Percentiles rank a stretch among this genome's conserved stretches.
phyloP scores from a whole-genome alignment of 1,284 basidiomycete species.

The Heterobasidion parviporum region DNA sequence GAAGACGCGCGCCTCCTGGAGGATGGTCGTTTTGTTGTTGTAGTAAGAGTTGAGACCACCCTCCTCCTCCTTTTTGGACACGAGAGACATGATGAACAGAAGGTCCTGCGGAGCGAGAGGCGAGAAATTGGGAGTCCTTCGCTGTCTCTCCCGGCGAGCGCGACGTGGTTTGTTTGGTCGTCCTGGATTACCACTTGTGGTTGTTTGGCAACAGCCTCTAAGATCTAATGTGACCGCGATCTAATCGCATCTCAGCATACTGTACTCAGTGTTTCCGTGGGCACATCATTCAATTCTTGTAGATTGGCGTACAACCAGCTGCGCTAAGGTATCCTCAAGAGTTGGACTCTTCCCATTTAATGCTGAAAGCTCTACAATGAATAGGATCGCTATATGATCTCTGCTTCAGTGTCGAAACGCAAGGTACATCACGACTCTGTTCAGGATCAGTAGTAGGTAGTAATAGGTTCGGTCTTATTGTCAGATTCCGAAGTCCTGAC shows the following conservation, averaged over 20 bases:
- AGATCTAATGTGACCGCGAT: background rate
- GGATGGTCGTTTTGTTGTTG: slow-evolving; percentile 92
- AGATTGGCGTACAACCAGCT: too few species aligned
- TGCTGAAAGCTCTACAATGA: too few species aligned
- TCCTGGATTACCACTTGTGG: background rate
- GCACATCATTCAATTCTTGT: background rate
- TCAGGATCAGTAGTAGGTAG: too few species aligned
- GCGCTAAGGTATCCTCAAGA: too few species aligned
- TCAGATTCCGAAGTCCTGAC: too few species aligned
- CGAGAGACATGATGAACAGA: slow-evolving; percentile 53
- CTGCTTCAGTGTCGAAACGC: too few species aligned
- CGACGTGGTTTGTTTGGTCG: slow-evolving; percentile 8
- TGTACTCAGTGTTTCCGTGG: background rate
- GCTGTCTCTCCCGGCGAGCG: slow-evolving; percentile 7
- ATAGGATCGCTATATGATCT: too few species aligned
- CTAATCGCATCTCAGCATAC: background rate
- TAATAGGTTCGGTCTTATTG: too few species aligned
- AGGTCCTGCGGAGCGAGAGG: background rate
- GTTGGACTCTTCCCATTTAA: too few species aligned
- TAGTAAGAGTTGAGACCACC: slow-evolving; percentile 79
- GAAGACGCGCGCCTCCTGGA: slow-evolving; percentile 98
- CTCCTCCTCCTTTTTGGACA: slow-evolving; percentile 90
- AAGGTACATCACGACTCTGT: too few species aligned
- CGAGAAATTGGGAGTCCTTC: background rate
- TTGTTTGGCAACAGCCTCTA: slow-evolving; percentile 1